These are phyloP conservation scores for Oxyria digyna DNA, from an alignment of 148 eudicot species.

Conservation along the genomic window DNA sequence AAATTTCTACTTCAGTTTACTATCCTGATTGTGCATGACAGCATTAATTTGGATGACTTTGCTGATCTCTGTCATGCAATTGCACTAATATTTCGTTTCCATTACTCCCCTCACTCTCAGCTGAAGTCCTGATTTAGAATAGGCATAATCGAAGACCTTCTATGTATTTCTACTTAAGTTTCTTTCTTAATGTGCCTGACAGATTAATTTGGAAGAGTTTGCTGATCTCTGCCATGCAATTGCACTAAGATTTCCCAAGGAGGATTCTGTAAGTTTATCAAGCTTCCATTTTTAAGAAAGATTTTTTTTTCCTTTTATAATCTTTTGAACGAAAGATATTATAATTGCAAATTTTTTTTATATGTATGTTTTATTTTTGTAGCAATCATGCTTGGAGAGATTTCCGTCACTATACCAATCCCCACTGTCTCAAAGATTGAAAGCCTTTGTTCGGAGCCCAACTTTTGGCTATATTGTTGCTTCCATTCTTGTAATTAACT, in stretches of 20 bases:
- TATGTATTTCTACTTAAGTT: neutral
- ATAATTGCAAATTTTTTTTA: neutral
- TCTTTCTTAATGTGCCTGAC: conserved; percentile 8
- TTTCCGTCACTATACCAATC: conserved; percentile 54
- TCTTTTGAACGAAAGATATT: neutral
- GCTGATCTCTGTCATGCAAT: conserved; percentile 91
- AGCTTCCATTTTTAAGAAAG: neutral
- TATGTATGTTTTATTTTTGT: conserved; percentile 19
- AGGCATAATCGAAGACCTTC: too few species aligned
- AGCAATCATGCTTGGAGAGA: conserved; percentile 53
- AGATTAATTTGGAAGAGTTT: conserved; percentile 86
- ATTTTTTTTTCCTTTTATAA: neutral
- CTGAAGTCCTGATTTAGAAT: too few species aligned
- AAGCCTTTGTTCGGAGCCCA: conserved; percentile 49
- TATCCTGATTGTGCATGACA: conserved; percentile 14
- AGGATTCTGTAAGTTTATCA: conserved; percentile 47
- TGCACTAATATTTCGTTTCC: conserved; percentile 73
- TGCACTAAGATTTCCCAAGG: conserved; percentile 77
- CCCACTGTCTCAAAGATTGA: conserved; percentile 40
- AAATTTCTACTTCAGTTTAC: neutral
- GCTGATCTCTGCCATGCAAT: conserved; percentile 91
- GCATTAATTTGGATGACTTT: conserved; percentile 87
- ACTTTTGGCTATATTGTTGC: conserved; percentile 56
- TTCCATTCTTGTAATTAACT: conserved; percentile 55
- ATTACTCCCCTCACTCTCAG: too few species aligned